Conservation (phyloP, 495 filamentous ascomycete genomes). For the Parathielavia hyrcaniae region DNA sequence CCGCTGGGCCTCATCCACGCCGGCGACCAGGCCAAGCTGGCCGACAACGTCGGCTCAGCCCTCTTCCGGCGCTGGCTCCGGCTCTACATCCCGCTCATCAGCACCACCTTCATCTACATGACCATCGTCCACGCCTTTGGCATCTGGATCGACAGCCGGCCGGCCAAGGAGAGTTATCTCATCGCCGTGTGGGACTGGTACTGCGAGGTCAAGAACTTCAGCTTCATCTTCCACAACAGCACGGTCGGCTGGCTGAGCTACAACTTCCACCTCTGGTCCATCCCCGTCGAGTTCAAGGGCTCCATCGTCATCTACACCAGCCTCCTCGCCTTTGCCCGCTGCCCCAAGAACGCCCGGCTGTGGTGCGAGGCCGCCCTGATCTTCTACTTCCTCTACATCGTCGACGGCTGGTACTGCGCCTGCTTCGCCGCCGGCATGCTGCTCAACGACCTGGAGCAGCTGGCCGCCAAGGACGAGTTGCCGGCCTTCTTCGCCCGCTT, state of each 20-base stretch:
- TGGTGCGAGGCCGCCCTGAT: constrained; percentile 31
- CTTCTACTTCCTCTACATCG: constrained; percentile 43
- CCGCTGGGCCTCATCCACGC: constrained; percentile 46
- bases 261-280: constrained; percentile 42
- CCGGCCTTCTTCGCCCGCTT: constrained; percentile 34
- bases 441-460: constrained; percentile 45
- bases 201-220: constrained; percentile 53
- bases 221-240: constrained; percentile 46
- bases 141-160: constrained; percentile 32
- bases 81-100: constrained; percentile 35
- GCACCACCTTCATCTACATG: constrained; percentile 47
- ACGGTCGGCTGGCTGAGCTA: constrained; percentile 36
- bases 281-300: constrained; percentile 39
- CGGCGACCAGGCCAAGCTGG: constrained; percentile 37
- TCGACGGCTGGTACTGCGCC: constrained; percentile 42
- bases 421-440: constrained; percentile 45
- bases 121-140: constrained; percentile 45
- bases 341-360: constrained; percentile 30
- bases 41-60: constrained; percentile 30
- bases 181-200: constrained; percentile 52
- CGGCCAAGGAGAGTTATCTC: constrained; percentile 32
- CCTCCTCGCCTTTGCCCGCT: constrained; percentile 38
- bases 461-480: constrained; percentile 37
- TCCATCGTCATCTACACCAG: constrained; percentile 46
- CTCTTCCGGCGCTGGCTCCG: constrained; percentile 35